phyloP scores from a whole-genome alignment of 306 rosid genomes.

The Hippophae tibetana region DNA sequence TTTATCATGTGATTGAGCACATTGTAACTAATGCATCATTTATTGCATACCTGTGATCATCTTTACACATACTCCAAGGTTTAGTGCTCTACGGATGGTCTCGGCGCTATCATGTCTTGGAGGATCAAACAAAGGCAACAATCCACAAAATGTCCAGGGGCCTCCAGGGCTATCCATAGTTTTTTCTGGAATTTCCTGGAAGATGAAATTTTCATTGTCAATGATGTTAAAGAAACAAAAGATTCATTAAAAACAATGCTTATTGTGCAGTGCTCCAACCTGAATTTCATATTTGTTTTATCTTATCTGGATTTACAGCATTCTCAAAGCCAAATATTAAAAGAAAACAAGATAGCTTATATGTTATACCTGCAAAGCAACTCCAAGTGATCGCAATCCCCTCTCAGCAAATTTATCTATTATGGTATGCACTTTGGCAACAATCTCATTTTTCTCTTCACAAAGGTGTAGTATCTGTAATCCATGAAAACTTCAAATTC shows the following conservation, averaged over 20 bases:
- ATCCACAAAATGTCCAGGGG: conserved; percentile 77
- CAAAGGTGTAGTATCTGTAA: conserved; percentile 61
- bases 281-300: too few species aligned
- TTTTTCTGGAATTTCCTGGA: conserved; percentile 69
- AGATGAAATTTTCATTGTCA: neutral
- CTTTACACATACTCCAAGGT: conserved; percentile 81
- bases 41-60: conserved; percentile 69
- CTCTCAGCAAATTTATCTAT: conserved; percentile 88
- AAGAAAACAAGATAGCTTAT: conserved; percentile 11
- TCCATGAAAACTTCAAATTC: conserved; percentile 6
- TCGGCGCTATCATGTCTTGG: conserved; percentile 91
- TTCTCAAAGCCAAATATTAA: neutral
- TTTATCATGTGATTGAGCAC: too few species aligned
- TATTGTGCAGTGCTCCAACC: too few species aligned
- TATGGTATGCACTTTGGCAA: conserved; percentile 54
- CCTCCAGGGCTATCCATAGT: conserved; percentile 66
- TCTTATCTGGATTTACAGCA: too few species aligned
- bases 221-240: conserved; percentile 16
- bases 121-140: conserved; percentile 86
- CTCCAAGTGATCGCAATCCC: conserved; percentile 79
- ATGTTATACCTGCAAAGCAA: conserved; percentile 58
- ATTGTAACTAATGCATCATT: too few species aligned
- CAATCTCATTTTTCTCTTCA: conserved; percentile 53
- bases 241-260: too few species aligned
- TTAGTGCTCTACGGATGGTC: conserved; percentile 78